Percentiles rank a stretch among this genome's conserved stretches.
Conservation (phyloP, 1,284 basidiomycete genomes). For the Ustilago cynodontis region DNA sequence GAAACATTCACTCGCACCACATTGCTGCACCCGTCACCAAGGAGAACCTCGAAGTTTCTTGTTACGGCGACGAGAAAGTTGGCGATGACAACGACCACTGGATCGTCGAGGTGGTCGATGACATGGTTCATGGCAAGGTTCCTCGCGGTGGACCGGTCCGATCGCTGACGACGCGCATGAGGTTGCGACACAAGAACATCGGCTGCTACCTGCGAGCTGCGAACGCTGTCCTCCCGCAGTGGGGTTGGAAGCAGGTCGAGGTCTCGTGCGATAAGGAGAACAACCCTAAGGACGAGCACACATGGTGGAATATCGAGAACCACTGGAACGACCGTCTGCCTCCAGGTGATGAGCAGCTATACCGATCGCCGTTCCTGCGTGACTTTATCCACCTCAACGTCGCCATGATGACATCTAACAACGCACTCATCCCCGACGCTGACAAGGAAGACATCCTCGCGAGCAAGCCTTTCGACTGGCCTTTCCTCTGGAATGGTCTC, state of each 20-base stretch:
- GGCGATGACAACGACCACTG: constrained; percentile 92
- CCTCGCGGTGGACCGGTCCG: constrained; percentile 80
- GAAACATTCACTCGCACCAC: constrained; percentile 93
- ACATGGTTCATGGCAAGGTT: constrained; percentile 73
- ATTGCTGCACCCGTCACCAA: constrained; percentile 90
- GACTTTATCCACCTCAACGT: constrained; percentile 99
- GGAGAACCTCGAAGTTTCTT: constrained; percentile 89
- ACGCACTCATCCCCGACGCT: constrained; percentile 93
- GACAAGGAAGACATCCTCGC: constrained; percentile 98
- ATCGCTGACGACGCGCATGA: constrained; percentile 87
- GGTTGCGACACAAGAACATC: constrained; percentile 82
- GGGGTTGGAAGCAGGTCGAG: constrained; percentile 99
- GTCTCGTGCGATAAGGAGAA: constrained; percentile 93
- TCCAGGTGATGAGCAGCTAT: constrained; percentile 82
- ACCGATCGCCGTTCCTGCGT: constrained; percentile 90
- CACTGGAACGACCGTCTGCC: constrained; percentile 96
- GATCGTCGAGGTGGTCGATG: constrained; percentile 93
- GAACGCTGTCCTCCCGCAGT: constrained; percentile 90
- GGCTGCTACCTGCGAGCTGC: constrained; percentile 83
- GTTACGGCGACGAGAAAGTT: constrained; percentile 87
- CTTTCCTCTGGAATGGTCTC: constrained; percentile 82
- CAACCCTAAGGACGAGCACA: constrained; percentile 83
- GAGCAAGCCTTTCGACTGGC: constrained; percentile 92
- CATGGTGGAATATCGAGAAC: constrained; percentile 97
- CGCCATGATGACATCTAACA: constrained; percentile 99